Conservation (phyloP, 2,329 filamentous ascomycete genomes). For the Acarospora socialis region DNA sequence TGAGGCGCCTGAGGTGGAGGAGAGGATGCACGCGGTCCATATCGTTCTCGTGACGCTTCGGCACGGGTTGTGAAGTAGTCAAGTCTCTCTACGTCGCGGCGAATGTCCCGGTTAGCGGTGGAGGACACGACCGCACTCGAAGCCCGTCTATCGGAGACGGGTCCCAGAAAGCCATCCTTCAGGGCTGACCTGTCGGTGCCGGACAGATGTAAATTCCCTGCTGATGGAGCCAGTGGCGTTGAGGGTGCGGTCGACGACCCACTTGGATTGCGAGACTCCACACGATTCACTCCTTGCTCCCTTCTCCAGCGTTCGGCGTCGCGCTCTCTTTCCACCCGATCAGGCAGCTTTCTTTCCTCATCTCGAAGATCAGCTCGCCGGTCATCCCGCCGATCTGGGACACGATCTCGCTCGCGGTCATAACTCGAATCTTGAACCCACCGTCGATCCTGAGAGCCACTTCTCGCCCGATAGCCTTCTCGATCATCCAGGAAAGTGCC, state of each 20-base stretch:
- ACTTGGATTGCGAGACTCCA: slow-evolving; percentile 13
- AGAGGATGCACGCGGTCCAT: slow-evolving; percentile 31
- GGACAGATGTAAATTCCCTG: too few species aligned
- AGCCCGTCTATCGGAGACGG: slow-evolving; percentile 2
- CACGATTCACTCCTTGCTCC: slow-evolving; percentile 8
- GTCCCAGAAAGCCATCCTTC: too few species aligned
- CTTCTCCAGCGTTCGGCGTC: slow-evolving; percentile 10
- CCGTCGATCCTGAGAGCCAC: slow-evolving; percentile 25
- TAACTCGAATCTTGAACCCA: slow-evolving; percentile 11
- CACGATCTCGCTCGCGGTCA: slow-evolving; percentile 9
- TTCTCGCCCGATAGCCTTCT: slow-evolving; percentile 31
- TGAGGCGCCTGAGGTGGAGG: slow-evolving; percentile 35
- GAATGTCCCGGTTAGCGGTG: too few species aligned
- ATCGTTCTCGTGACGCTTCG: slow-evolving; percentile 32
- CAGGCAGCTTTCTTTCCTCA: too few species aligned
- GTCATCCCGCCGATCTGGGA: slow-evolving; percentile 9
- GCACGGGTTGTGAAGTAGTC: slow-evolving; percentile 32
- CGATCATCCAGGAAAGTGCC: slow-evolving; percentile 14
- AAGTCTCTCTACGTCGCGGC: slow-evolving; percentile 24
- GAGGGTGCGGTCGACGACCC: slow-evolving; percentile 5
- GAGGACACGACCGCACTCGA: too few species aligned
- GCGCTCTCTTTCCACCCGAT: slow-evolving; percentile 11
- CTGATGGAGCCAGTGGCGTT: slow-evolving; percentile 8
- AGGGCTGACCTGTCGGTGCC: too few species aligned
- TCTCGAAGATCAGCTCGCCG: slow-evolving; percentile 6